Percentiles rank a stretch among this genome's conserved stretches.
phyloP scores from a whole-genome alignment of 805 yeast genomes.

The Metschnikowia reukaufii region DNA sequence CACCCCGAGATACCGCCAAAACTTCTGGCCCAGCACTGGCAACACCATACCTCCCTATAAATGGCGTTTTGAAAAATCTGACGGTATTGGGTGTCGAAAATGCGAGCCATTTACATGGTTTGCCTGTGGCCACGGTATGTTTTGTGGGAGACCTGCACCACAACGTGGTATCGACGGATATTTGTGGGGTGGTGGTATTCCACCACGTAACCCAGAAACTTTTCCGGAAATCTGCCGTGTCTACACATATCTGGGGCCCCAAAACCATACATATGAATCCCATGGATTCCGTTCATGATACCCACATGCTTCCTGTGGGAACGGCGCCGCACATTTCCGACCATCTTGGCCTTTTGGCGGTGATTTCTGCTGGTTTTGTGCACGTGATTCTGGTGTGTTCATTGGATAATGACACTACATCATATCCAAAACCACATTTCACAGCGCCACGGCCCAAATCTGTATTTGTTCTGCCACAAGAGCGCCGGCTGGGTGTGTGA shows the following conservation, averaged over 20 bases:
- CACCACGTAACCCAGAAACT: constrained; percentile 66
- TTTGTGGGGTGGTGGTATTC: constrained; percentile 47
- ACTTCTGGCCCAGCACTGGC: neutral
- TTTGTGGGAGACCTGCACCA: constrained; percentile 31
- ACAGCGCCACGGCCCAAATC: constrained; percentile 49
- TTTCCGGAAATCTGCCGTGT: constrained; percentile 47
- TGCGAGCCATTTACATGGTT: constrained; percentile 31
- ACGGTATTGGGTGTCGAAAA: constrained; percentile 24
- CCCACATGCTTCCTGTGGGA: constrained; percentile 61
- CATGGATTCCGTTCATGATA: constrained; percentile 24
- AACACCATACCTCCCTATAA: constrained; percentile 17
- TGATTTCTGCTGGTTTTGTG: constrained; percentile 52
- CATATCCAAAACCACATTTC: constrained; percentile 47
- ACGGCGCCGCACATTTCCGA: constrained; percentile 55
- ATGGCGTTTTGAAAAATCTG: constrained; percentile 17
- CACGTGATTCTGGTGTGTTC: constrained; percentile 52
- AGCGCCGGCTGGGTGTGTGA: constrained; percentile 43
- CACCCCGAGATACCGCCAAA: constrained; percentile 15
- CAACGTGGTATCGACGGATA: constrained; percentile 34
- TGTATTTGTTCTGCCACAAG: constrained; percentile 24
- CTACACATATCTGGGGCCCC: constrained; percentile 54
- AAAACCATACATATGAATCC: constrained; percentile 32
- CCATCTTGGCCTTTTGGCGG: constrained; percentile 56
- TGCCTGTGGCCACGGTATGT: constrained; percentile 25
- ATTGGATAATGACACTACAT: constrained; percentile 37